Evolutionary conservation across 2,329 filamentous ascomycete genomes (phyloP), one percentile per base, ranked within the genome.

Genomic region (Exserohilum rostratum): DNA sequence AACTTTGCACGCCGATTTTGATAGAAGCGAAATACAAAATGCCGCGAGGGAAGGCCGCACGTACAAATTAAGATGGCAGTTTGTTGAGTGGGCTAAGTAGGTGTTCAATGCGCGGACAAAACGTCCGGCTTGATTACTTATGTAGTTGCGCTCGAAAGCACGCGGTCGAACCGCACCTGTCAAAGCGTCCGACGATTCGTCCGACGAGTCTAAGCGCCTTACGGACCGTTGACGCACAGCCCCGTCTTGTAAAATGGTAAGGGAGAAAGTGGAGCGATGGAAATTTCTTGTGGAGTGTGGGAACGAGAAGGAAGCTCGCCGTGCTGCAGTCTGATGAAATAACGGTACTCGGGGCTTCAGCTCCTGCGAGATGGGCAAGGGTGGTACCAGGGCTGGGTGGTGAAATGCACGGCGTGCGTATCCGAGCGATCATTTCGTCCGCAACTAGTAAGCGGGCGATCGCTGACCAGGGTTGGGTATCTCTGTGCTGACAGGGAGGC

Each of bases 361-460:
- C n/a, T n/a, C n/a, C n/a, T n/a, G n/a, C n/a, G n/a, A 25, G 22
- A 25, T 4, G 22, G 4, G 22, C 22, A 25, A 25, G 22, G 22
- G 22, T 4, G 22, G 25, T 27, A 2, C 20, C 22, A 35, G 30
- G 43, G n/a, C 17, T 37, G 35, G 15, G 43, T 40, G 40, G 34
- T 37, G 37, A 53, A 29, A 15, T 20, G 38, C 31, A 25, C 17
- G 44, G 50, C 44, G 25, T 13, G 39, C 45, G 22, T n/a, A 33
- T 20, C 50, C 50, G 45, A 44, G 50, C 50, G 45, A 53, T 38
- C 35, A 15, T 30, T 49, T 49, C 38, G 50, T 53, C 50, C 46
- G 38, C 6, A 44, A 53, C 25, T 7, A 43, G 45, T 52, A 52
- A 52, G 42, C 34, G 29, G 38, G 31, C 50, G 45, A 53, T 53